Percentiles rank a stretch among this genome's conserved stretches.
phyloP scores from a whole-genome alignment of 306 rosid genomes.

The Vicia villosa region DNA sequence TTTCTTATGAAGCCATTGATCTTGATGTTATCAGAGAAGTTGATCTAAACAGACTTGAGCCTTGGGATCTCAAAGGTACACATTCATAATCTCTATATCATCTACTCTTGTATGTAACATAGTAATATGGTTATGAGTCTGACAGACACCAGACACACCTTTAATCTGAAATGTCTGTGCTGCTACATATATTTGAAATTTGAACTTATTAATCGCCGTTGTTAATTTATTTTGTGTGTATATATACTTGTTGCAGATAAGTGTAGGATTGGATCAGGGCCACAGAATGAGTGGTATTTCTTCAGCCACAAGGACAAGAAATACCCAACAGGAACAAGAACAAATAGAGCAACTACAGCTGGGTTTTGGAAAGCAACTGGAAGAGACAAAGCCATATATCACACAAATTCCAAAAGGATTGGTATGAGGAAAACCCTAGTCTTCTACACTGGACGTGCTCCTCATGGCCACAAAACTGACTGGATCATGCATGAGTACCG shows the following conservation, averaged over 20 bases:
- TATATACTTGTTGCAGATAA: slow-evolving; percentile 58
- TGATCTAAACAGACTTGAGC: slow-evolving; percentile 94
- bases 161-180: not conserved
- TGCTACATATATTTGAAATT: not conserved
- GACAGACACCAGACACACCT: not conserved
- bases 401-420: slow-evolving; percentile 66
- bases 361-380: slow-evolving; percentile 99
- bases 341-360: slow-evolving; percentile 90
- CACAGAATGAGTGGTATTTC: slow-evolving; percentile 97
- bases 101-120: too few species aligned
- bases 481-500: slow-evolving; percentile 99
- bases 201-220: slow-evolving; percentile 3
- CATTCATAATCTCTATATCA: too few species aligned
- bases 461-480: slow-evolving; percentile 94
- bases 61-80: slow-evolving; percentile 98
- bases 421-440: slow-evolving; percentile 99
- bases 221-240: not conserved
- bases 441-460: slow-evolving; percentile 99
- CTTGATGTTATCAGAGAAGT: slow-evolving; percentile 93
- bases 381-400: slow-evolving; percentile 89
- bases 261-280: slow-evolving; percentile 92
- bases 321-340: slow-evolving; percentile 94
- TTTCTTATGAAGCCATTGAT: slow-evolving; percentile 90
- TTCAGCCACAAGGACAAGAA: slow-evolving; percentile 98
- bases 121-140: too few species aligned